Evolutionary conservation across 139 green algal genomes (phyloP).

Genomic region (Chlamydomonas incerta): DNA sequence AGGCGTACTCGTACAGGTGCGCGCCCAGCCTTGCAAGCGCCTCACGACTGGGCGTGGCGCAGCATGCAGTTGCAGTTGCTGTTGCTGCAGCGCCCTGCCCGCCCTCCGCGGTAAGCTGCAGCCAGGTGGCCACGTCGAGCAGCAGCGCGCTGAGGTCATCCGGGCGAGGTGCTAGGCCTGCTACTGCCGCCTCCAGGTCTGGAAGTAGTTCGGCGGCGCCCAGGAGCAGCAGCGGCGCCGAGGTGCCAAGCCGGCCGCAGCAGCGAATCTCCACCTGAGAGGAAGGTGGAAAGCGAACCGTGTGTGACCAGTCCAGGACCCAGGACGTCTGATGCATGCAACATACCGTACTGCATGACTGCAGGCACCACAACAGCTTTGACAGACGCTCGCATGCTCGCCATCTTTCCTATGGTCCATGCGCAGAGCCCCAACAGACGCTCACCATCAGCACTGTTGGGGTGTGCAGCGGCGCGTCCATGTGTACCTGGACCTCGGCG

Average conservation of each 20-base stretch:
- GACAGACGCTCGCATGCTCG: too few species aligned
- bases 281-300: background rate
- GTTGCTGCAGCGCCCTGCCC: background rate
- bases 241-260: background rate
- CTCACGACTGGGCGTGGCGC: background rate
- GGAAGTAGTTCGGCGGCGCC: background rate
- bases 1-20: background rate
- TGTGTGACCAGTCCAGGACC: too few species aligned
- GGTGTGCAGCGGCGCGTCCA: too few species aligned
- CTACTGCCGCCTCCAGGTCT: background rate
- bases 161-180: background rate
- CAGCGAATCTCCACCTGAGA: conserved; percentile 14
- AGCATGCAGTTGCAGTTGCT: background rate
- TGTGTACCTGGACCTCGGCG: too few species aligned
- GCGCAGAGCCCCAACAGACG: too few species aligned
- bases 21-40: background rate
- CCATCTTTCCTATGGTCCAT: too few species aligned
- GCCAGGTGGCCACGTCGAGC: background rate
- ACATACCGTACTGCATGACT: too few species aligned
- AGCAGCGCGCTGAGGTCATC: background rate
- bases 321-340: too few species aligned
- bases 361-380: too few species aligned
- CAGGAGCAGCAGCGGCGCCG: background rate
- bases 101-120: background rate
- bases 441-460: background rate